Evolutionary conservation across 2,329 filamentous ascomycete genomes (phyloP).

Genomic region (Calonectria honghensis): DNA sequence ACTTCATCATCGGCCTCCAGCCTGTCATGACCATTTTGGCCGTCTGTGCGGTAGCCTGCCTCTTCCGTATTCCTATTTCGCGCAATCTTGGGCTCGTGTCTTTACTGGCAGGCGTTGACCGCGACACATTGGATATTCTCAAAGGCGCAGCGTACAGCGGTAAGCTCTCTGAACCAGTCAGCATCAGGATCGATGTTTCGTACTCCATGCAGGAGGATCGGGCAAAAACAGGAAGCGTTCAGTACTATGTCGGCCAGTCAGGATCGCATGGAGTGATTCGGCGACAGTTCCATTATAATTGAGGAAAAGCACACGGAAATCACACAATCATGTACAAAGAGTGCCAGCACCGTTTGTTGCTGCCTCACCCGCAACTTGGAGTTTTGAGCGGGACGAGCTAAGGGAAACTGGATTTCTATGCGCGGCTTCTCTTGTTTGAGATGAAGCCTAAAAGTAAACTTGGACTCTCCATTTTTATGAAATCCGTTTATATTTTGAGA

Average conservation of each 20-base stretch:
- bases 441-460: background rate
- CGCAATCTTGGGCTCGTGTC: background rate
- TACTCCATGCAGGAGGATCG: background rate
- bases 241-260: background rate
- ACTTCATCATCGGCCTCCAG: background rate
- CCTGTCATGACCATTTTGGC: background rate
- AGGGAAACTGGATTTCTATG: too few species aligned
- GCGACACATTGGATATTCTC: background rate
- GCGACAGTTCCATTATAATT: too few species aligned
- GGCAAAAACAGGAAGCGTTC: background rate
- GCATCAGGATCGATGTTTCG: background rate
- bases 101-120: background rate
- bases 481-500: background rate
- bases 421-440: background rate
- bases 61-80: background rate
- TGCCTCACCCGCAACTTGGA: too few species aligned
- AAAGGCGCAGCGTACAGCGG: background rate
- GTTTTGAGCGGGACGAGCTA: too few species aligned
- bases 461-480: background rate
- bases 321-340: too few species aligned
- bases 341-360: too few species aligned
- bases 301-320: too few species aligned
- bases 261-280: background rate
- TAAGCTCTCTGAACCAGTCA: background rate
- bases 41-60: background rate